These are phyloP conservation scores for Myxozyma monticola DNA, from an alignment of 805 yeast genomes.

Conservation along the genomic window DNA sequence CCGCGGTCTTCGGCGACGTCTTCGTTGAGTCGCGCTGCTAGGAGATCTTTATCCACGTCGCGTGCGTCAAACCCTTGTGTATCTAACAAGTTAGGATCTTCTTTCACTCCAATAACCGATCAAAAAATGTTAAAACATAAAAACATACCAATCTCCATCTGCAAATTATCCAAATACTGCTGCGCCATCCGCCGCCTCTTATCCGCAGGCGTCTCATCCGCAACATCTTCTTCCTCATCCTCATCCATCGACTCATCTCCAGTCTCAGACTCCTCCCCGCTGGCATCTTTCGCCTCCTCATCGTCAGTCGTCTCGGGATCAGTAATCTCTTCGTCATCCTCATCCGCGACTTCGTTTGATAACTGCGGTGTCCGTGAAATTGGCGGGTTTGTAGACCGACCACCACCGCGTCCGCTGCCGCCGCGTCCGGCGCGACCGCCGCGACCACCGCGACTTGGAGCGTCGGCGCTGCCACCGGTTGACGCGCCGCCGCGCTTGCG, in stretches of 20 bases:
- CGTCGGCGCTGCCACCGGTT: conserved; percentile 2
- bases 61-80: conserved; percentile 72
- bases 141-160: conserved; percentile 48
- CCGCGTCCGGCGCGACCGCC: neutral
- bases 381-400: neutral
- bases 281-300: conserved; percentile 20
- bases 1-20: conserved; percentile 93
- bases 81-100: conserved; percentile 38
- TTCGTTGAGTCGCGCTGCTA: conserved; percentile 73
- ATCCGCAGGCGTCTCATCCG: conserved; percentile 79
- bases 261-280: conserved; percentile 29
- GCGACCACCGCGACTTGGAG: neutral
- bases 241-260: conserved; percentile 32
- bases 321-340: conserved; percentile 33
- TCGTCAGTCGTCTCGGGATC: conserved; percentile 25
- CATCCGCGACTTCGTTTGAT: neutral
- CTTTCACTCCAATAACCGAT: neutral
- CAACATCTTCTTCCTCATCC: conserved; percentile 42
- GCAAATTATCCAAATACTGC: conserved; percentile 80
- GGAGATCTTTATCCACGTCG: conserved; percentile 84
- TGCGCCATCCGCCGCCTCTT: conserved; percentile 92
- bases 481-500: conserved; percentile 19
- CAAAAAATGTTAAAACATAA: neutral
- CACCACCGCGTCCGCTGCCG: neutral
- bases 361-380: neutral